These are phyloP conservation scores for Athelia sp. DNA, from an alignment of 1,284 basidiomycete genomes.

Conservation along the genomic window DNA sequence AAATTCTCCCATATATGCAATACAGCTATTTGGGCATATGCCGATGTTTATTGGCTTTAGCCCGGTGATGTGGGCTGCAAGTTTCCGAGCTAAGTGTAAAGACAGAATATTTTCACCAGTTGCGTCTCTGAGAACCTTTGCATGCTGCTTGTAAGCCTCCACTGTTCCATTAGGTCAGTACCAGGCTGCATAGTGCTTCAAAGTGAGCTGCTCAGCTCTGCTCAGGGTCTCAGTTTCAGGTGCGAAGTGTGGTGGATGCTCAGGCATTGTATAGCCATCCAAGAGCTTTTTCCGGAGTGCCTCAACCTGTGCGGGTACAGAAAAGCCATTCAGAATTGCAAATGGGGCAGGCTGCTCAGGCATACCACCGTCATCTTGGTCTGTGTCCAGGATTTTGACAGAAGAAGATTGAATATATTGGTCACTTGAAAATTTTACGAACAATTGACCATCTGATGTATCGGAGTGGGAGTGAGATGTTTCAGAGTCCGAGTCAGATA, in stretches of 20 bases:
- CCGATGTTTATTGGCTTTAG: slow-evolving; percentile 1
- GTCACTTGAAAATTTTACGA: not conserved
- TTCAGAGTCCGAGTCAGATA: too few species aligned
- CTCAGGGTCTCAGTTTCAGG: not conserved
- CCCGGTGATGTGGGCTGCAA: slow-evolving; percentile 2
- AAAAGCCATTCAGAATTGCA: not conserved
- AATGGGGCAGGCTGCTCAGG: not conserved
- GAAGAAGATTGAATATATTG: not conserved
- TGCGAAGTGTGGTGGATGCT: not conserved
- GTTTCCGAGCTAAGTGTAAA: slow-evolving; percentile 2
- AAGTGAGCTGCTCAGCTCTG: not conserved
- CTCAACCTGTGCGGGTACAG: not conserved
- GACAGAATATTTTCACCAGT: slow-evolving; percentile 4
- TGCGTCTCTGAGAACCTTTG: not conserved
- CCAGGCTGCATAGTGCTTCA: not conserved
- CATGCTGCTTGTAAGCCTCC: not conserved
- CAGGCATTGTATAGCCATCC: not conserved
- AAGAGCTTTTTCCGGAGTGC: not conserved
- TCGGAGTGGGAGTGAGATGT: too few species aligned
- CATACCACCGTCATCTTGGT: not conserved
- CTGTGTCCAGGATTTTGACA: not conserved
- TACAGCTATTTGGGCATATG: slow-evolving; percentile 3
- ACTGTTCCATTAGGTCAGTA: not conserved
- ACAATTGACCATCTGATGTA: not conserved
- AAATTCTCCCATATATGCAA: slow-evolving; percentile 4